Evolutionary conservation across 1,284 basidiomycete species (phyloP), one percentile per base, ranked within the genome.

Genomic region (Xerocomus minutiporus): DNA sequence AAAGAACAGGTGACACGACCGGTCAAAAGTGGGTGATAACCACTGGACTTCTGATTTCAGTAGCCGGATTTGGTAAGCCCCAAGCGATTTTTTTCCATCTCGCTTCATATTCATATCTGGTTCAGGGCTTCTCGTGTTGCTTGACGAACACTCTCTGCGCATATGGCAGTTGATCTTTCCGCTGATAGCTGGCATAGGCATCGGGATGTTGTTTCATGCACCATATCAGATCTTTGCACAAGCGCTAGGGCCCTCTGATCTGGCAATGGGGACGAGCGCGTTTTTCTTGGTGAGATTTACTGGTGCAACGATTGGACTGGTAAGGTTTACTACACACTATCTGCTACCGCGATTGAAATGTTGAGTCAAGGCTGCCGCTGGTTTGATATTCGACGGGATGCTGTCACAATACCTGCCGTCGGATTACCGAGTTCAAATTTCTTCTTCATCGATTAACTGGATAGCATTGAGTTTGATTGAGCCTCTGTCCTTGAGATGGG

Each of bases 271-370:
- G 28, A 91, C 88, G 12, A 84, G 86, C 64, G 88, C 87, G 23
- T 91, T 91, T 65, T 91, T 91, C 68, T 75, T 91, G 51, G 86
- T 90, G 44, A 77, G 88, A 41, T 91, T 91, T 70, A 91, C 88
- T 36, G 88, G 88, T 13, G 85, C 88, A 31, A 89, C 88, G 5
- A 75, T 86, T 46, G 88, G 89, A 55, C 67, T 91, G 71, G 88
- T 88, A 67, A 61, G 83, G 68, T 48, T 59, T 44, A 26, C 31
- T 47, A 8, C 32, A 35, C 34, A 23, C 31, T 32, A 45, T 47
- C 52, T 40, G 46, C 54, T 59, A 31, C 43, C 34, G 40, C 52
- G 28, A 51, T 40, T 57, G 52, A 64, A 55, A 46, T 44, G 55
- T 38, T 48, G 46, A 32, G 54, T 57, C 23, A 61, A 91, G 88